Evolutionary conservation across 139 green algal species (phyloP).

Genomic region (Edaphochlamys debaryana): DNA sequence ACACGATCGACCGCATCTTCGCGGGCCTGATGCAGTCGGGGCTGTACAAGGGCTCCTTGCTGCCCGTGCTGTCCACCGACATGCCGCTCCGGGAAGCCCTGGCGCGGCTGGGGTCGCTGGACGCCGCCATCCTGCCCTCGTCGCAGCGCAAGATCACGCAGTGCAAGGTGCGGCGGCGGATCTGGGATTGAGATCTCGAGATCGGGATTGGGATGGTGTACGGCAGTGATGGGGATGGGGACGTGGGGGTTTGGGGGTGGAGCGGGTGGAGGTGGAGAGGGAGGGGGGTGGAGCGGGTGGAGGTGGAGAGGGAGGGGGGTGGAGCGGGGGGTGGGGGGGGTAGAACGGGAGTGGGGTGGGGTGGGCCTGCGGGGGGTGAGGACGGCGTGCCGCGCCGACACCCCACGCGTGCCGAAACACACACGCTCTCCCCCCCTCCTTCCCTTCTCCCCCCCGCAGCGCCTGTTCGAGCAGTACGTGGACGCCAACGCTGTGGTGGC

Average conservation of each 20-base stretch:
- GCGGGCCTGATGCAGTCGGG: conserved; percentile 33
- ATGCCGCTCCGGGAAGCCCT: conserved; percentile 60
- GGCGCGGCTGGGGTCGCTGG: conserved; percentile 43
- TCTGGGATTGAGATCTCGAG: no score
- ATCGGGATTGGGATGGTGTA: no score
- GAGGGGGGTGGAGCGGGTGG: not conserved
- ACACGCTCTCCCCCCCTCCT: not conserved
- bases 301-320: not conserved
- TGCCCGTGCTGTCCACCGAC: conserved; percentile 66
- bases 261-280: no score
- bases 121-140: conserved; percentile 67
- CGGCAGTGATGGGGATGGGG: not conserved
- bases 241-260: not conserved
- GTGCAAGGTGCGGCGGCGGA: conserved; percentile 60
- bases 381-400: no score
- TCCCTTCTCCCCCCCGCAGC: conserved; percentile 25
- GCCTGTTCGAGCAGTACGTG: conserved; percentile 76
- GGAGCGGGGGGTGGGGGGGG: not conserved
- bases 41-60: conserved; percentile 45
- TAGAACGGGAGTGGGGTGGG: no score
- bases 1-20: conserved; percentile 51
- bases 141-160: conserved; percentile 81
- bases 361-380: no score
- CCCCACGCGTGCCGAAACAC: no score
- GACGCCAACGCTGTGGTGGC: conserved; percentile 52